Percentiles rank a stretch among this genome's conserved stretches.
phyloP scores from a whole-genome alignment of 768 basidiomycete species.

The Leccinum subtestaceum region DNA sequence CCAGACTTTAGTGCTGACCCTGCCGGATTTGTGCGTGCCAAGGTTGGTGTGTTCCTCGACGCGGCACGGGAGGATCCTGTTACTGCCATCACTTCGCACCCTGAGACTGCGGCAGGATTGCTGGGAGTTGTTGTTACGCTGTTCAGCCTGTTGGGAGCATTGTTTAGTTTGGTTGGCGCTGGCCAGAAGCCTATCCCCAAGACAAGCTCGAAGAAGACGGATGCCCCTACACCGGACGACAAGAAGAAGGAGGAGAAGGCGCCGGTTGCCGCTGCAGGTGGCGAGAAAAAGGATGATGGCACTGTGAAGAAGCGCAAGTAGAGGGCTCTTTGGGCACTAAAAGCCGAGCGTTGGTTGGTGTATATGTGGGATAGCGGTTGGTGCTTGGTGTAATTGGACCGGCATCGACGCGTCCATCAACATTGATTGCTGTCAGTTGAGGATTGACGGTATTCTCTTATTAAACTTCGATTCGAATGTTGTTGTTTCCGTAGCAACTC shows the following conservation, averaged over 20 bases:
- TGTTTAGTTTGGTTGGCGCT: conserved; percentile 77
- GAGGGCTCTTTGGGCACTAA: conserved; percentile 10
- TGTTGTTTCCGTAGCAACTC: conserved; percentile 21
- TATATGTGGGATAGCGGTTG: conserved; percentile 8
- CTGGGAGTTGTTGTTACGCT: conserved; percentile 72
- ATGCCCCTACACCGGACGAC: conserved; percentile 59
- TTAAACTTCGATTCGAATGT: conserved; percentile 6
- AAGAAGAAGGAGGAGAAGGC: conserved; percentile 66
- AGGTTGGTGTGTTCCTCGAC: conserved; percentile 78
- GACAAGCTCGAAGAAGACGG: conserved; percentile 73
- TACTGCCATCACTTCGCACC: conserved; percentile 81
- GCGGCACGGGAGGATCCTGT: conserved; percentile 73
- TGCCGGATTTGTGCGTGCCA: conserved; percentile 73
- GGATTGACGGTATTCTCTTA: not conserved
- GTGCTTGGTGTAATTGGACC: not conserved
- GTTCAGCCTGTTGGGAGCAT: conserved; percentile 78
- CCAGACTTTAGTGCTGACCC: conserved; percentile 70
- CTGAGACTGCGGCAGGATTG: conserved; percentile 82
- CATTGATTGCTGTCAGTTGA: conserved; percentile 3
- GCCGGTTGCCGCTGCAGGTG: conserved; percentile 71
- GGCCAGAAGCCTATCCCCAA: conserved; percentile 68
- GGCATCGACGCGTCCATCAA: not conserved
- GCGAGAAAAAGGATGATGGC: conserved; percentile 69
- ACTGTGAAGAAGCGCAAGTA: conserved; percentile 75
- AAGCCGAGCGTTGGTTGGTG: conserved; percentile 12